phyloP scores from a whole-genome alignment of 768 basidiomycete species.

The Botryobasidium botryosum region DNA sequence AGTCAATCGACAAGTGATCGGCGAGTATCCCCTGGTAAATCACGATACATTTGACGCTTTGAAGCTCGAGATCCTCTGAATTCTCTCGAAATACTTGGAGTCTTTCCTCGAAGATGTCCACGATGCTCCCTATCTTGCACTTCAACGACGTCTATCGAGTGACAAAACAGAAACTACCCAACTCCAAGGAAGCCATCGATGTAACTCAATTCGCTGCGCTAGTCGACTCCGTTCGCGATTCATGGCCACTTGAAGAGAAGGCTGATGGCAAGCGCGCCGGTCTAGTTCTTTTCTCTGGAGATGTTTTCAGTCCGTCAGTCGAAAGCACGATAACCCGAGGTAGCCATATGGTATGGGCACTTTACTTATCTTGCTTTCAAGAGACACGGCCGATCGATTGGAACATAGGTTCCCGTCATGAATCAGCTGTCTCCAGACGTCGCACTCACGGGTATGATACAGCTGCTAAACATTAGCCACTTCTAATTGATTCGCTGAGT shows the following conservation, averaged over 20 bases:
- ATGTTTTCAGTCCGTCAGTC: slow-evolving; percentile 72
- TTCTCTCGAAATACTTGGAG: no score
- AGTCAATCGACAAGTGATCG: no score
- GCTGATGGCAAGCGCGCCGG: slow-evolving; percentile 48
- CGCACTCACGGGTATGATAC: slow-evolving; percentile 51
- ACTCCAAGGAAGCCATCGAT: slow-evolving; percentile 49
- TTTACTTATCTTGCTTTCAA: neutral
- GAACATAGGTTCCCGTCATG: slow-evolving; percentile 65
- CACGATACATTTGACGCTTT: no score
- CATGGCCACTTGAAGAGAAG: slow-evolving; percentile 32
- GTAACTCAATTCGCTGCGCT: slow-evolving; percentile 73
- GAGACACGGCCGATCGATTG: no score
- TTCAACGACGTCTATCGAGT: slow-evolving; percentile 55
- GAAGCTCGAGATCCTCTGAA: no score
- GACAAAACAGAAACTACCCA: slow-evolving; percentile 47
- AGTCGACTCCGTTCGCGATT: slow-evolving; percentile 40
- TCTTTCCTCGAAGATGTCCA: no score
- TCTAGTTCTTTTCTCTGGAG: slow-evolving; percentile 72
- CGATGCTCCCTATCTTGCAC: no score
- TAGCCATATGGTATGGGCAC: slow-evolving; percentile 60
- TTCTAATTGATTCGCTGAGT: no score
- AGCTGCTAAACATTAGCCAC: neutral
- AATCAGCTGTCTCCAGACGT: slow-evolving; percentile 68
- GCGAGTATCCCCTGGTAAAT: no score
- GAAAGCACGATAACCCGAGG: slow-evolving; percentile 81